Base-by-base conservation (phyloP, 768 basidiomycete species). In the Boletus sp. region DNA sequence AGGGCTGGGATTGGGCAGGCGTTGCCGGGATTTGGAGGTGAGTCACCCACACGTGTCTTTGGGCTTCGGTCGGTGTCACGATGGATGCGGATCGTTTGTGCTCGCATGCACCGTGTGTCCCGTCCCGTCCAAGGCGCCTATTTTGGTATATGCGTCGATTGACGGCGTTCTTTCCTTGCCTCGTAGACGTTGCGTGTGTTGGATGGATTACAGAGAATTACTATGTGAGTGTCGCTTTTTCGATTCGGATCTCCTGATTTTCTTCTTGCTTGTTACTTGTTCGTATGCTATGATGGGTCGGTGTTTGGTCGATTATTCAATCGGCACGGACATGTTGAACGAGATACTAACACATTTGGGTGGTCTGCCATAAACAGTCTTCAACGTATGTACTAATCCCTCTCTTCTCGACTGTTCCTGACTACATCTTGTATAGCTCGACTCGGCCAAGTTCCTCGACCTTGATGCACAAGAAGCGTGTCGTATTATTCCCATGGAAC, bases 1-100 rank as follows among this genome's bases (percentile, higher is more conserved):
- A 70, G 6, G 81, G 81, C 5, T 82, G 80, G 80, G 82, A 83
- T 60, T 84, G 83, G 82, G 83, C 81, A 1, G 82, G 80, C 8
- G 79, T 76, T 3, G 64, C 72, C 40, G 82, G 82, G 17, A 69
- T 74, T 46, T 84, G 82, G 81, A 74, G 75, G 81, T 81, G 59
- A 60, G 79, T 69, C 4, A 3, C 10, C 14, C 44, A 15, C 14
- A 21, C 15, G 29, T 37, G 15, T 41, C 50, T 39, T 40, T 8
- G 2, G 23, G 44, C 8, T 34, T 47, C 33, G 11, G 25, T 27
- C 23, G 34, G n/a, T 46, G 30, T 32, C 19, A 21, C 2, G 9
- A 8, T 17, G 41, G 43, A 42, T 25, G 23, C 5, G 41, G 14
- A 23, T 42, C 8, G 19, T n/a, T 14, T 5, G 30, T 44, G 40